Evolutionary conservation across 106 monocot genomes (phyloP), one percentile per base, ranked within the genome.

Genomic region (Apostasia ramifera): DNA sequence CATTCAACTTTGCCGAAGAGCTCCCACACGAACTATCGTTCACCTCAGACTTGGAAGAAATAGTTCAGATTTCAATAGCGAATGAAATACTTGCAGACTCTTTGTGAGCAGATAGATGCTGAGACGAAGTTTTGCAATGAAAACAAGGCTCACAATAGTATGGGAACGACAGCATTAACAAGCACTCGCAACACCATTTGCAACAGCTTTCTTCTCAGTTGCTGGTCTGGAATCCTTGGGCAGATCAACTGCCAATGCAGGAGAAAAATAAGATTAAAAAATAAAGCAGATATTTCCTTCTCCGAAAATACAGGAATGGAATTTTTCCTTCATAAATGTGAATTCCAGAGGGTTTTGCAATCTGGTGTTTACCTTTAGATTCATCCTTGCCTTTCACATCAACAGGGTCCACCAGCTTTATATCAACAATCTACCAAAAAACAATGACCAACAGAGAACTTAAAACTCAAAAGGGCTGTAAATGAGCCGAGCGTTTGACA

Each of bases 341-440:
- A 75, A 44, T 57, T 86, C 86, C 9, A 67, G 3, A 11, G 79
- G 74, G 26, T 79, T 82, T 71, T 74, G 81, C 41, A 68, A 58
- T 59, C 66, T 71, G 13, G 61, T 43, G 37, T 72, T 76, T 73
- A 11, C 49, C 75, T 47, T 41, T 77, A 47, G 56, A 11, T 6
- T 47, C 77, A 42, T 77, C 74, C 12, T 57, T 79, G 15, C 61
- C 45, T 53, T 62, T 76, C 50, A 52, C 77, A 62, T 78, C 82
- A 26, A 48, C 68, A 50, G 44, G 47, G 4, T 48, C 71, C 1
- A 39, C 49, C 2, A 63, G 56, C 47, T 74, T 76, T 43, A 67
- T 63, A 50, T 74, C 73, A 26, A 66, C 45, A 53, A 70, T 66
- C 80, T 85, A 70, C 12, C 54, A 59, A 57, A 72, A 47, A 65